Evolutionary conservation across 192 early-diverging fungal species (phyloP).

Genomic region (Backusella liffmaniae): DNA sequence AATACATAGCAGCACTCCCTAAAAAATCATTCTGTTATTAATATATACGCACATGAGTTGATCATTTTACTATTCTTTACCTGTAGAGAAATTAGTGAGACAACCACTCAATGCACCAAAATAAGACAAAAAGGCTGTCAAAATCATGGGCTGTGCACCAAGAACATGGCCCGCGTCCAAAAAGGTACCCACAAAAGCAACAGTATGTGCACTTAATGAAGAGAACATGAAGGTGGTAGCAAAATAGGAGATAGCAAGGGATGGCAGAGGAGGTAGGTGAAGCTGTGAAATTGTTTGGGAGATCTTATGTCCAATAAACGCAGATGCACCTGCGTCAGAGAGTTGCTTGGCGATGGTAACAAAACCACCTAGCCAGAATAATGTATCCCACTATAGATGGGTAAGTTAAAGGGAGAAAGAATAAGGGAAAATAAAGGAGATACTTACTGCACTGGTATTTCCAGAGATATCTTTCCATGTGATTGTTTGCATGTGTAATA

Average conservation of each 20-base stretch:
- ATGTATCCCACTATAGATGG: slow-evolving; percentile 64
- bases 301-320: slow-evolving; percentile 59
- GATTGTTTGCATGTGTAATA: slow-evolving; percentile 59
- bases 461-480: slow-evolving; percentile 64
- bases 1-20: slow-evolving; percentile 56
- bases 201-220: slow-evolving; percentile 66
- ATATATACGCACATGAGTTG: neutral
- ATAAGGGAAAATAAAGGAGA: neutral
- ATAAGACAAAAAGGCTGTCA: slow-evolving; percentile 56
- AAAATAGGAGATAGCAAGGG: slow-evolving; percentile 59
- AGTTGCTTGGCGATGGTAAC: slow-evolving; percentile 74
- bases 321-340: slow-evolving; percentile 59
- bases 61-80: neutral
- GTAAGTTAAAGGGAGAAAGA: too few relatives aligned
- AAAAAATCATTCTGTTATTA: neutral
- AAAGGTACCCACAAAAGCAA: slow-evolving; percentile 65
- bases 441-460: slow-evolving; percentile 56
- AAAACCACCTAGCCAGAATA: slow-evolving; percentile 80
- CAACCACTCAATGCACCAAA: slow-evolving; percentile 63
- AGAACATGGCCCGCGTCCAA: slow-evolving; percentile 66
- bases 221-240: slow-evolving; percentile 71
- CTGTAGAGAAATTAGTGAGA: slow-evolving; percentile 47
- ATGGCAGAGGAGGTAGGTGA: slow-evolving; percentile 33
- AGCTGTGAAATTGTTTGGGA: slow-evolving; percentile 37
- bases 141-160: slow-evolving; percentile 51